Base-by-base conservation (phyloP, 768 basidiomycete species). In the Mycena indigotica region DNA sequence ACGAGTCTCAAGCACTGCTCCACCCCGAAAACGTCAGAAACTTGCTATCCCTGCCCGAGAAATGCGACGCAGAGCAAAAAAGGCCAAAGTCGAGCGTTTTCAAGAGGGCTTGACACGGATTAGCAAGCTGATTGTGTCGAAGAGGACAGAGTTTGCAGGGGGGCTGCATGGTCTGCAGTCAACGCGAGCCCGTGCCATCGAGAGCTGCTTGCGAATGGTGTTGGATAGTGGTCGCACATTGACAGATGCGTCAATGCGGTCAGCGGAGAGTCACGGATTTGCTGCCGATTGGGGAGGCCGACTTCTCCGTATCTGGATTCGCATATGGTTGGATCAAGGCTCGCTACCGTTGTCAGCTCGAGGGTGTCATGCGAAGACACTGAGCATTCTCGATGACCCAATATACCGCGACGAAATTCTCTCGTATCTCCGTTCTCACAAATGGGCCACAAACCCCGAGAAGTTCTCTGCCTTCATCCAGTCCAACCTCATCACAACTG, bases 381-480 rank as follows among this genome's bases (percentile, higher is more conserved):
- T 56, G 55, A 67, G 69, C 19, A 50, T 75, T 5, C 63, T 72
- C 23, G 39, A 64, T 28, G 70, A 74, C 49, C 70, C 72, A 12
- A 53, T 15, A 3, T 66, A 72, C 21, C 25, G 45, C 13, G 70
- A 66, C 19, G 73, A 72, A 50, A 55, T 73, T 12, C 55, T 67
- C 0, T 55, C 71, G 26, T 75, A 62, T 58, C 17, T 74, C 21
- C 61, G 67, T 3, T 69, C 69, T 24, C 66, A 76, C 46, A 75
- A 75, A 62, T 75, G 75, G 75, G 57, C 70, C 28, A 71, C 73
- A 58, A 51, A 73, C 58, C 74, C 74, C 2, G 57, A 38, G 26
- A 77, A 73, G 57, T 53, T 76, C 23, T 63, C 44, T 0, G 60
- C 66, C 21, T 73, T 70, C 63, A 67, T 19, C 1, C 35, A 69